These are phyloP conservation scores for Centella asiatica DNA, from an alignment of 129 eudicot genomes.

Conservation along the genomic window DNA sequence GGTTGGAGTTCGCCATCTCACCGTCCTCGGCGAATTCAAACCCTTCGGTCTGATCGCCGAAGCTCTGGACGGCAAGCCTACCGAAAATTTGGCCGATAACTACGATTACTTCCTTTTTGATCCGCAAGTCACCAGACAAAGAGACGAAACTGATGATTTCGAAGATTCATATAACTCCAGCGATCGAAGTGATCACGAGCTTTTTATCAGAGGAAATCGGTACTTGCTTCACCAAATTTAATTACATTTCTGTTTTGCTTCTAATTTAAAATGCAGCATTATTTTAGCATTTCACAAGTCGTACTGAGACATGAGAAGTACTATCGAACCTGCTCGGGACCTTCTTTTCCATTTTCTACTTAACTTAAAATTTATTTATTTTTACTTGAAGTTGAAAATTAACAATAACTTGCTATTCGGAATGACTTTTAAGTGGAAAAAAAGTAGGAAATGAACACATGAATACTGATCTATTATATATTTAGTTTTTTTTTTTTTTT, in stretches of 20 bases:
- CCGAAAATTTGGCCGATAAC: constrained; percentile 44
- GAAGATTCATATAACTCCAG: constrained; percentile 32
- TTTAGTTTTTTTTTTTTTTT: no score
- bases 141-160: constrained; percentile 37
- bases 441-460: no score
- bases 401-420: no score
- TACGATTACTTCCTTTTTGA: constrained; percentile 64
- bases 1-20: constrained; percentile 58
- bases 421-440: no score
- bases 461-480: no score
- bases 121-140: constrained; percentile 54
- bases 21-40: constrained; percentile 74
- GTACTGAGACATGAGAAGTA: no score
- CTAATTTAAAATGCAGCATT: neutral
- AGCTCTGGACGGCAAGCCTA: constrained; percentile 68
- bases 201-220: constrained; percentile 81
- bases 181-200: constrained; percentile 75
- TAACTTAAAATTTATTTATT: no score
- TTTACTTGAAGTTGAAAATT: no score
- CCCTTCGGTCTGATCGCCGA: constrained; percentile 85
- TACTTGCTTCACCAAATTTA: constrained; percentile 10
- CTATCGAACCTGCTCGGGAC: no score
- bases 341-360: no score
- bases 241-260: neutral
- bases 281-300: no score